Conservation (phyloP, 352 stramenopile species). For the Phytophthora chlamydospora region DNA sequence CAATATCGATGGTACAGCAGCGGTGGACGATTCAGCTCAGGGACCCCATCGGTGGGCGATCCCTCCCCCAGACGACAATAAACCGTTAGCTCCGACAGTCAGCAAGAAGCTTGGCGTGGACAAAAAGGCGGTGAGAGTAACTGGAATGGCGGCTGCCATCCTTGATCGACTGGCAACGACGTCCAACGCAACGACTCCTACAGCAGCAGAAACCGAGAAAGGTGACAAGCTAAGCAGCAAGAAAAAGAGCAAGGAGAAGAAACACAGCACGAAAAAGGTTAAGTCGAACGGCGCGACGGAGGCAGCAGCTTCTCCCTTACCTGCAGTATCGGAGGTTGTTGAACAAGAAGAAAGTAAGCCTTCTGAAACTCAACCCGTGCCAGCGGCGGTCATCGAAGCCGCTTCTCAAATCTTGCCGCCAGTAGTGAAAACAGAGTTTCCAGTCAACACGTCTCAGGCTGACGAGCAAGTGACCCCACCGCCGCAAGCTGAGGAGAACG, state of each 20-base stretch:
- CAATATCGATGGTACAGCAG: conserved; percentile 79
- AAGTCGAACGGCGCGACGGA: conserved; percentile 18
- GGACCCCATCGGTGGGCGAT: conserved; percentile 53
- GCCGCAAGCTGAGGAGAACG: no score
- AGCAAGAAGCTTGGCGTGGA: conserved; percentile 61
- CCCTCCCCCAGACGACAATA: conserved; percentile 35
- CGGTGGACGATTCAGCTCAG: conserved; percentile 58
- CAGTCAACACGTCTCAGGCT: no score
- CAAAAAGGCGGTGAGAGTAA: conserved; percentile 63
- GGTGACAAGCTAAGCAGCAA: conserved; percentile 26
- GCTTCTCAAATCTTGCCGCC: neutral
- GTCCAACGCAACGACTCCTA: conserved; percentile 7
- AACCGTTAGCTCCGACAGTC: conserved; percentile 36
- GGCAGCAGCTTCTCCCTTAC: neutral
- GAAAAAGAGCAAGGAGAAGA: conserved; percentile 40
- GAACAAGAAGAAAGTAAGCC: conserved; percentile 2
- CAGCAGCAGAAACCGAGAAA: conserved; percentile 24
- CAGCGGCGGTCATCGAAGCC: neutral
- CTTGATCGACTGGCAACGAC: conserved; percentile 49
- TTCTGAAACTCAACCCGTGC: neutral
- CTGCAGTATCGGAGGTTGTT: conserved; percentile 2
- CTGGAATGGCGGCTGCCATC: conserved; percentile 67
- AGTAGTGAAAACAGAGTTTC: neutral
- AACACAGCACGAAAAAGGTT: conserved; percentile 27
- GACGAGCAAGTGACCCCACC: no score